Evolutionary conservation across 306 rosid genomes (phyloP), one percentile per base, ranked within the genome.

Genomic region (Pyrus communis): DNA sequence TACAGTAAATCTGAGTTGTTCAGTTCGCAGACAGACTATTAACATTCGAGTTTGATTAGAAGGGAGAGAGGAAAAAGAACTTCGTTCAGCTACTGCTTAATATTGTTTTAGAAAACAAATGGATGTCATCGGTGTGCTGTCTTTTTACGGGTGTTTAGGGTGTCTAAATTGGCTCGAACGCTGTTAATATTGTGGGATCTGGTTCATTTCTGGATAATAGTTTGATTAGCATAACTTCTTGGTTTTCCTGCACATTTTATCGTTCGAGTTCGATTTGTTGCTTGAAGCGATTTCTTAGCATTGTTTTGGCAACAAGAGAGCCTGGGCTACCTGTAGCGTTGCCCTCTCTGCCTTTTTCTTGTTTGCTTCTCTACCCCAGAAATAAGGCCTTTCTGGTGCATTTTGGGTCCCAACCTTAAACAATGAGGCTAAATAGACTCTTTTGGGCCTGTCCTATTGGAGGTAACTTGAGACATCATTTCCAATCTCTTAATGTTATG

Each of bases 1-100:
- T 89, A 15, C 61, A 90, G 71, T 91, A 81, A 71, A 57, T 8
- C 69, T 52, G 33, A 85, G 22, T 40, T 12, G 2, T 52, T 43
- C 35, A 3, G 13, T 55, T 22, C 6, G 19, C 28, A 11, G 30
- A 12, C 72, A 14, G 61, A 7, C 9, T 28, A 13, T 3, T 17
- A 23, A 17, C 66, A 8, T 52, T 45, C 4, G 7, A 3, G 2
- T 61, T 61, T 60, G n/a, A 64, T 31, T 9, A 64, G 12, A 9
- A 64, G 22, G 10, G 66, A 31, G 40, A 31, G 21, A 2, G 19
- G 19, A 1, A 60, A 11, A 59, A 3, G 6, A 15, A 15, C 9
- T 8, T 8, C 3, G 23, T 17, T 64, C 12, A 31, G 43, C 69
- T 31, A 38, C 35, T 63, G 68, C 6, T 63, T 63, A 31, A 15